phyloP scores from a whole-genome alignment of 352 stramenopile species.

The Phytophthora rubi region DNA sequence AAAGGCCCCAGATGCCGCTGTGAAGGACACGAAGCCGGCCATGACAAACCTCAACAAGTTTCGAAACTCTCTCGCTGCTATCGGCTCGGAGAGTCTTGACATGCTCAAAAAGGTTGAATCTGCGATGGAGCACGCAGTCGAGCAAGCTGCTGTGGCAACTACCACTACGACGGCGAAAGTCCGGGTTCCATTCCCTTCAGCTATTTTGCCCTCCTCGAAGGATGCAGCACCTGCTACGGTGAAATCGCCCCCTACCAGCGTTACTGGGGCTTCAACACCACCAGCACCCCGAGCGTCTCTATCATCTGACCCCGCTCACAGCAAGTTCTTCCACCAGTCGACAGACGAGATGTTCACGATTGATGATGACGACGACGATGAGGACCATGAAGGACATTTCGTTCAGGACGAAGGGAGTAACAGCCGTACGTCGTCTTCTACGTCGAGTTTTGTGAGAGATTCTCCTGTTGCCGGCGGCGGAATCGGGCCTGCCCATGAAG shows the following conservation, averaged over 20 bases:
- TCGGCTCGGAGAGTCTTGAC: conserved; percentile 74
- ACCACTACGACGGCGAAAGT: conserved; percentile 49
- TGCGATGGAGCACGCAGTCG: conserved; percentile 40
- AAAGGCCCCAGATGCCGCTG: conserved; percentile 9
- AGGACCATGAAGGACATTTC: conserved; percentile 46
- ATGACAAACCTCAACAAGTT: conserved; percentile 66
- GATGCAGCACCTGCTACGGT: conserved; percentile 14
- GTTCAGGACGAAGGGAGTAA: conserved; percentile 30
- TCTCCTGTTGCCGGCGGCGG: conserved; percentile 32
- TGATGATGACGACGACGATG: conserved; percentile 81
- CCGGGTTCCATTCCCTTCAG: conserved; percentile 44
- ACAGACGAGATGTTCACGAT: conserved; percentile 88
- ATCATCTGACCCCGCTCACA: conserved; percentile 34
- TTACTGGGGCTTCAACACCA: conserved; percentile 15
- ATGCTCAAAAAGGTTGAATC: conserved; percentile 83
- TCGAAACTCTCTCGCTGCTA: conserved; percentile 61
- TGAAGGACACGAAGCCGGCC: conserved; percentile 25
- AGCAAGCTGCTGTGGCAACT: conserved; percentile 36
- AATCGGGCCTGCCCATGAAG: conserved; percentile 48
- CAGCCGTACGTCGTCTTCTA: conserved; percentile 53
- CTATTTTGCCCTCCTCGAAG: conserved; percentile 30
- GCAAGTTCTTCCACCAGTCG: conserved; percentile 56
- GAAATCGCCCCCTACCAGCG: conserved; percentile 9
- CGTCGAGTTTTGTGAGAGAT: conserved; percentile 53
- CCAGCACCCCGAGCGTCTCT: conserved; percentile 27